Base-by-base conservation (phyloP, 352 stramenopile species). In the Phytophthora sp. region DNA sequence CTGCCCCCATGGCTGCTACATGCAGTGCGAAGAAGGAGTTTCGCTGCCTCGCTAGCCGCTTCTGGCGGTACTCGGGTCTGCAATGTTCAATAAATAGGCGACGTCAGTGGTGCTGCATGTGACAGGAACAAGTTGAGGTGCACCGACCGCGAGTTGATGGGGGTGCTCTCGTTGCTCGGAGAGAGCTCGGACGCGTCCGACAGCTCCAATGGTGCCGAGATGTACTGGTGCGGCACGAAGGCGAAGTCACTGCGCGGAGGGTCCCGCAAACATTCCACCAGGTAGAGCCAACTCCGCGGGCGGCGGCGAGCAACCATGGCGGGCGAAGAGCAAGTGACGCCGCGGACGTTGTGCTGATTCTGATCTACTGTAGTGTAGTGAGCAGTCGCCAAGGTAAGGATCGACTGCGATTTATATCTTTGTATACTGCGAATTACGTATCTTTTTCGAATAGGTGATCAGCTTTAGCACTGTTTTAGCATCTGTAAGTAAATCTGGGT, bases 221-320 rank as follows among this genome's bases (percentile, higher is more conserved):
- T 78, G 68, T 94, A 91, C 53, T 91, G 82, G 61, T 94, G 86
- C 50, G 86, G 83, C 54, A 94, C 83, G 54, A 94, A 94, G 9
- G 84, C 85, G 63, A 91, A 94, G 58, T 91, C 86, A 59, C 82
- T 92, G 39, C 86, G 83, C 45, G 79, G 63, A 8, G 86, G 86
- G 27, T 92, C 82, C 1, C 78, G 73, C 63, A 94, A 72, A 53
- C 83, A 81, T 20, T 76, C 70, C 47, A 91, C 75, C 31, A 94
- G 74, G 50, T 75, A 86, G 60, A 76, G 82, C 86, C 86, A 94
- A 23, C 53, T 75, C 52, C 72, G 67, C 11, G 64, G 65, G 16
- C 42, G 66, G 12, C 61, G 71, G 18, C 39, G 47, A 21, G 56
- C 24, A 15, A 26, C 35, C 66, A 72, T 69, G 41, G 18, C 51